A percentile compares a stretch with the other conserved stretches of the same genome.
These are phyloP conservation scores for Lepidium sativum DNA, from an alignment of 345 rosid genomes.

Conservation along the genomic window DNA sequence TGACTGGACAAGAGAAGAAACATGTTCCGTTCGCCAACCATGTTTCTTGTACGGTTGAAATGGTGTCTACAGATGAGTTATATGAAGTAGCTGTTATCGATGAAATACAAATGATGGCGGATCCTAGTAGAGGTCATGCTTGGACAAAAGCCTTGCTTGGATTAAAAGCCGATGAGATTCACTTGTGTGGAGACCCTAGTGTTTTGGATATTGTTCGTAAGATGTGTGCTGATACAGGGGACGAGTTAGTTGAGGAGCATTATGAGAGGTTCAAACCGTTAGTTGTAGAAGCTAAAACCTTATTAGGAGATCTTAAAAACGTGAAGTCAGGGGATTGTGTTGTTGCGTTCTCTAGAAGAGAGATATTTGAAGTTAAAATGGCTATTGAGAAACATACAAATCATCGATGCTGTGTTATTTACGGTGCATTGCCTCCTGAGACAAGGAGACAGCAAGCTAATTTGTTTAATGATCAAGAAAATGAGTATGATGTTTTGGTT, in stretches of 20 bases:
- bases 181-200: conserved; percentile 93
- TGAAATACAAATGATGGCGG: conserved; percentile 91
- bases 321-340: conserved; percentile 82
- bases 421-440: conserved; percentile 93
- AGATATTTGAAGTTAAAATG: conserved; percentile 85
- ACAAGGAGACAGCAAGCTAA: conserved; percentile 91
- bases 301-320: conserved; percentile 66
- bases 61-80: conserved; percentile 68
- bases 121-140: conserved; percentile 70
- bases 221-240: conserved; percentile 85
- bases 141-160: conserved; percentile 95
- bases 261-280: conserved; percentile 80
- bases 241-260: conserved; percentile 71
- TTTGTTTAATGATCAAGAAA: conserved; percentile 79
- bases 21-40: conserved; percentile 71
- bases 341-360: conserved; percentile 91
- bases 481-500: conserved; percentile 85
- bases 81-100: conserved; percentile 91
- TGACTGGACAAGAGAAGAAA: conserved; percentile 88
- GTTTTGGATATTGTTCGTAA: conserved; percentile 67
- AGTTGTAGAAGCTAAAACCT: conserved; percentile 84
- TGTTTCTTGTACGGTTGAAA: conserved; percentile 86
- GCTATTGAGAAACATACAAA: conserved; percentile 76
- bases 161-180: conserved; percentile 90
- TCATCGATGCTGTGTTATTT: conserved; percentile 91